phyloP scores from a whole-genome alignment of 2,329 filamentous ascomycete genomes.

The Arthrinium puccinioides region DNA sequence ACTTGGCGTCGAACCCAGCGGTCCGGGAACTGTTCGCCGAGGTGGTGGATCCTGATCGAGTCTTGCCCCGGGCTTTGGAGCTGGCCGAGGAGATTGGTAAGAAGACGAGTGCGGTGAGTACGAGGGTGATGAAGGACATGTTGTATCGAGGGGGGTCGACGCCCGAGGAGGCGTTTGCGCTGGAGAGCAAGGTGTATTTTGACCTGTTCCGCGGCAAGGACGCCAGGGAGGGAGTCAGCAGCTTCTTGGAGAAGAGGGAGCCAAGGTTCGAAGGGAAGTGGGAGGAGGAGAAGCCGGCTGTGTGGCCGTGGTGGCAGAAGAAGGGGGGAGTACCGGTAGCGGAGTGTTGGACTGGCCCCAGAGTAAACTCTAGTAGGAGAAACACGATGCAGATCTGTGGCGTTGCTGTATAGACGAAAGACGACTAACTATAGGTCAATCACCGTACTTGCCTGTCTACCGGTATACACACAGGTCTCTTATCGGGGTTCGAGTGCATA shows the following conservation, averaged over 20 bases:
- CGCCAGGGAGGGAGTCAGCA: slow-evolving; percentile 58
- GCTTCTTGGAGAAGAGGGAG: slow-evolving; percentile 63
- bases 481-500: too few species aligned
- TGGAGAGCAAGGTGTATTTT: slow-evolving; percentile 60
- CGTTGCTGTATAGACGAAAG: too few species aligned
- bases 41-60: slow-evolving; percentile 50
- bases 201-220: slow-evolving; percentile 52
- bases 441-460: too few species aligned
- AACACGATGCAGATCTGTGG: too few species aligned
- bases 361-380: slow-evolving; percentile 10
- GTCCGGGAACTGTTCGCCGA: slow-evolving; percentile 60
- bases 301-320: slow-evolving; percentile 64
- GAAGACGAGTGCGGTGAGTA: slow-evolving; percentile 59
- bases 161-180: slow-evolving; percentile 62
- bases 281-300: slow-evolving; percentile 49
- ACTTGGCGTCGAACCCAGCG: slow-evolving; percentile 40
- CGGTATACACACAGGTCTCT: too few species aligned
- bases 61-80: slow-evolving; percentile 57
- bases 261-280: slow-evolving; percentile 55
- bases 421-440: too few species aligned
- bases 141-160: slow-evolving; percentile 53
- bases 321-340: slow-evolving; percentile 24
- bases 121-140: slow-evolving; percentile 63
- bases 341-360: slow-evolving; percentile 7
- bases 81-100: slow-evolving; percentile 59